A percentile compares a stretch with the other conserved stretches of the same genome.
Conservation (phyloP, 2,329 filamentous ascomycete genomes). For the Trichoderma endophyticum region DNA sequence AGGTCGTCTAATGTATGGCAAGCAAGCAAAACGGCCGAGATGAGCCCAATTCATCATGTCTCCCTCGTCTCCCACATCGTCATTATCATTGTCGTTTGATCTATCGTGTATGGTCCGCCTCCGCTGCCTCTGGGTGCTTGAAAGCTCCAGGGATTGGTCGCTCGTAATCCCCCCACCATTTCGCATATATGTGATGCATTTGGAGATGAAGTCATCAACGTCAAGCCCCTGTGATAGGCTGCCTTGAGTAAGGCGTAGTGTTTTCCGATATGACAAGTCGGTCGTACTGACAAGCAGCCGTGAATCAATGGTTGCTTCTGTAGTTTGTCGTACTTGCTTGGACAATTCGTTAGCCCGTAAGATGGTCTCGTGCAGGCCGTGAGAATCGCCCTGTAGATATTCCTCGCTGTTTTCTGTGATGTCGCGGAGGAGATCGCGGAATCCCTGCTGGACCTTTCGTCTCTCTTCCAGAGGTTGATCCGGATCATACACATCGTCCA, state of each 20-base stretch:
- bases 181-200: conserved; percentile 85
- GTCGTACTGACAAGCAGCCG: conserved; percentile 78
- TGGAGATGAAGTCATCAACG: conserved; percentile 86
- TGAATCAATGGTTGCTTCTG: conserved; percentile 86
- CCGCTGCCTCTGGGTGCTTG: conserved; percentile 47
- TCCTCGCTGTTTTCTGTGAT: conserved; percentile 69
- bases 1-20: conserved; percentile 70
- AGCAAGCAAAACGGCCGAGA: conserved; percentile 72
- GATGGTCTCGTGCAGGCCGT: conserved; percentile 64
- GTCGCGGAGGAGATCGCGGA: conserved; percentile 63
- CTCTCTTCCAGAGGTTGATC: conserved; percentile 75
- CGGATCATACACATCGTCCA: conserved; percentile 65
- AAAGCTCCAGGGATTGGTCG: conserved; percentile 49
- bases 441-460: conserved; percentile 63
- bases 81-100: conserved; percentile 50
- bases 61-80: conserved; percentile 66
- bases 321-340: conserved; percentile 75
- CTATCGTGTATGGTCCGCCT: conserved; percentile 30
- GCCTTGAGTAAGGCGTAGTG: conserved; percentile 69
- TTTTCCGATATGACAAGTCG: conserved; percentile 76
- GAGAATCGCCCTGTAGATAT: conserved; percentile 63
- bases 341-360: conserved; percentile 63
- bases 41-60: conserved; percentile 84
- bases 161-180: conserved; percentile 56
- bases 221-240: conserved; percentile 74